Conservation (phyloP, 345 rosid genomes). For the Lumnitzera littorea region DNA sequence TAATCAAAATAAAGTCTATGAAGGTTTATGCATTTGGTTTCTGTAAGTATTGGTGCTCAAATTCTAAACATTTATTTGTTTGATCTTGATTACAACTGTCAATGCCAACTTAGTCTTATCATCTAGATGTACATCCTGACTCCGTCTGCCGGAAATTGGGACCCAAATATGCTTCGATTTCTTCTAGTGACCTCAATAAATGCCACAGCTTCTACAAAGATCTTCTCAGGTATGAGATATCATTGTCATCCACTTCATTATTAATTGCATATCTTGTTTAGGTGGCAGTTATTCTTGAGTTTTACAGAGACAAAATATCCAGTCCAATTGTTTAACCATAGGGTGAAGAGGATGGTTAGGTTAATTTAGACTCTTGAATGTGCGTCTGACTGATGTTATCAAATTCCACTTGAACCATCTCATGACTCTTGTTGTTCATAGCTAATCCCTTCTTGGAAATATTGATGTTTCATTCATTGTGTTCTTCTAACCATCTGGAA, state of each 20-base stretch:
- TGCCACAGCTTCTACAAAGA: constrained; percentile 57
- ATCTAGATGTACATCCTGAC: constrained; percentile 67
- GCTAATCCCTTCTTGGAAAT: too few relatives aligned
- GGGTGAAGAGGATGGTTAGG: too few relatives aligned
- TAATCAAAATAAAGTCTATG: constrained; percentile 70
- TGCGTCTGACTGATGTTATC: too few relatives aligned
- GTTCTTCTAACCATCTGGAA: too few relatives aligned
- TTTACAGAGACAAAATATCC: too few relatives aligned
- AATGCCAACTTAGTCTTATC: constrained; percentile 4
- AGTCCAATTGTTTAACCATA: too few relatives aligned
- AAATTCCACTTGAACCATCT: too few relatives aligned
- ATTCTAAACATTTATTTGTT: background rate
- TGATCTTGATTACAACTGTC: background rate
- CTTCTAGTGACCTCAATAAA: constrained; percentile 45
- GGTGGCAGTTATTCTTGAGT: background rate
- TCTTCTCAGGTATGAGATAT: constrained; percentile 65
- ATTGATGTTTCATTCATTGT: too few relatives aligned
- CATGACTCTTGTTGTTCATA: too few relatives aligned
- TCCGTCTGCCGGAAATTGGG: constrained; percentile 80
- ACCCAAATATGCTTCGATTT: constrained; percentile 57
- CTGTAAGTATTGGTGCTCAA: constrained; percentile 47
- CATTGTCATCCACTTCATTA: background rate
- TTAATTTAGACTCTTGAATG: too few relatives aligned
- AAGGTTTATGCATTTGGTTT: constrained; percentile 89
- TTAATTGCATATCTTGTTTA: constrained; percentile 3